phyloP scores from a whole-genome alignment of 805 yeast species.

The Saccharomycopsis lassenensis region DNA sequence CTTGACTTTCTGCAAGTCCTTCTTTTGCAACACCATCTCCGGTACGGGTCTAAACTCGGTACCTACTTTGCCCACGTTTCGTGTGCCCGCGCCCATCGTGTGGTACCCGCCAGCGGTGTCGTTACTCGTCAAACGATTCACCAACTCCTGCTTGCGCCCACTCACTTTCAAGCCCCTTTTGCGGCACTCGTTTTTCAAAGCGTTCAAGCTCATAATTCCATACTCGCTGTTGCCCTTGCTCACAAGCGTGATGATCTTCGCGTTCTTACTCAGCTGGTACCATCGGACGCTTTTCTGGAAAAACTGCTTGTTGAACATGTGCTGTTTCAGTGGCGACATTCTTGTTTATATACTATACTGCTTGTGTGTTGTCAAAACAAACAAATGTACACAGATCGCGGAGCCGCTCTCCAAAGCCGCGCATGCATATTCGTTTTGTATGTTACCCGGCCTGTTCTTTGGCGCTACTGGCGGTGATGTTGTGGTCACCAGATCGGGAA shows the following conservation, averaged over 20 bases:
- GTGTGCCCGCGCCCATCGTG: not conserved
- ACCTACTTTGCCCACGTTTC: not conserved
- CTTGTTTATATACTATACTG: too few species aligned
- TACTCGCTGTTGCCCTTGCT: slow-evolving; percentile 14
- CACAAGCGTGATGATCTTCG: slow-evolving; percentile 9
- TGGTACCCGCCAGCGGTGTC: not conserved
- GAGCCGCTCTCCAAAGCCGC: too few species aligned
- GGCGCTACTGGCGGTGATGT: too few species aligned
- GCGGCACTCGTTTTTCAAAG: slow-evolving; percentile 48
- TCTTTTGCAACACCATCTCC: not conserved
- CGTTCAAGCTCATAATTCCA: slow-evolving; percentile 37
- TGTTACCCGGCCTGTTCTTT: too few species aligned
- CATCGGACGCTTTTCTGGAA: too few species aligned
- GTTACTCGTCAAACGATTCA: slow-evolving; percentile 23
- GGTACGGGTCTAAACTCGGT: not conserved
- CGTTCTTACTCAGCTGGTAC: slow-evolving; percentile 16
- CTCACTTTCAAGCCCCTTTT: slow-evolving; percentile 46
- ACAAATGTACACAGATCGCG: too few species aligned
- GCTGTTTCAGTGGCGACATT: too few species aligned
- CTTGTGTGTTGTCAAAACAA: too few species aligned
- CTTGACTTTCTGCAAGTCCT: not conserved
- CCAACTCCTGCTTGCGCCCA: slow-evolving; percentile 52
- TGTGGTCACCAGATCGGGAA: too few species aligned
- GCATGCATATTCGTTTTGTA: too few species aligned
- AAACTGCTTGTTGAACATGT: too few species aligned